These are phyloP conservation scores for Botrytis fragariae DNA, from an alignment of 2,329 filamentous ascomycete genomes.

Conservation along the genomic window DNA sequence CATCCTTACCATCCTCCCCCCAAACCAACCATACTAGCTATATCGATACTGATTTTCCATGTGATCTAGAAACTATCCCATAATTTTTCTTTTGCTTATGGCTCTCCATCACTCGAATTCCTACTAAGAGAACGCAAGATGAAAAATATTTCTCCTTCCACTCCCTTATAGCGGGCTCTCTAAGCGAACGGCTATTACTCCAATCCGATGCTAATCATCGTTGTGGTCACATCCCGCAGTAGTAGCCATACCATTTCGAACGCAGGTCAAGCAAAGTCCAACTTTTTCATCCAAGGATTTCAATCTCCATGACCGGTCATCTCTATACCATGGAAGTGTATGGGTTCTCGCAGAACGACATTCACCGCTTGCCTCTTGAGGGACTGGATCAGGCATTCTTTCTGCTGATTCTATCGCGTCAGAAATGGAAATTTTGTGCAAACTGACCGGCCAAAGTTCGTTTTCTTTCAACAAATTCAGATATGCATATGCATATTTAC, in stretches of 20 bases:
- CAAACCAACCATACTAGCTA: no score
- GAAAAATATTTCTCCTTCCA: no score
- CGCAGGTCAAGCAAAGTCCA: constrained; percentile 22
- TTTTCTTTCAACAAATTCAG: constrained; percentile 13
- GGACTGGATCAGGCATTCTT: constrained; percentile 21
- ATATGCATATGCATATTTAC: constrained; percentile 21
- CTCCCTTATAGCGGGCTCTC: no score
- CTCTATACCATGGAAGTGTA: constrained; percentile 18
- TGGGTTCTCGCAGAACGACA: constrained; percentile 15
- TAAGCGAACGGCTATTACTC: no score
- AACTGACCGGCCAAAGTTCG: constrained; percentile 15
- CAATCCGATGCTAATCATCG: background rate
- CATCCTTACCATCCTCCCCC: no score
- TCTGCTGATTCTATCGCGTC: constrained; percentile 21
- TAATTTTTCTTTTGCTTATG: no score
- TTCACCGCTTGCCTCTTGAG: constrained; percentile 16
- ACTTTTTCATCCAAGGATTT: constrained; percentile 11
- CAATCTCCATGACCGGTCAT: constrained; percentile 13
- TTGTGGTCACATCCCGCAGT: background rate
- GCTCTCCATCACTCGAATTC: no score
- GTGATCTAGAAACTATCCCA: no score
- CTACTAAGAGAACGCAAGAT: no score
- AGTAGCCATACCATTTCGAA: constrained; percentile 11
- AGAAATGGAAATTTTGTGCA: constrained; percentile 3
- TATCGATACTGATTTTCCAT: no score